Evolutionary conservation across 805 yeast species (phyloP).

Genomic region (Hanseniaspora jakobsenii): DNA sequence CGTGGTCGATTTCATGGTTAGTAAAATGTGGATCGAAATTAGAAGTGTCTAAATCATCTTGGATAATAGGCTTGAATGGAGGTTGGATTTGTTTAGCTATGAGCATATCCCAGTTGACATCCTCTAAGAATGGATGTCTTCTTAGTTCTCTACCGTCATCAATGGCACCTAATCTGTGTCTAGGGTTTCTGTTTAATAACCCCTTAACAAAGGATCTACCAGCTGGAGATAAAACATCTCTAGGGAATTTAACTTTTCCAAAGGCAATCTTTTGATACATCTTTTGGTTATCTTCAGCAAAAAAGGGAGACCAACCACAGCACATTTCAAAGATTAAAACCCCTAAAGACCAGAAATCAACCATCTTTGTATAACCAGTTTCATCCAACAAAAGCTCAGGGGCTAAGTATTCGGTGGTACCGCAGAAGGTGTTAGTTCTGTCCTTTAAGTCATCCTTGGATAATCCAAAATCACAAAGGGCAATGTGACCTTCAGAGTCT

Average conservation of each 20-base stretch:
- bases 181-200: conserved; percentile 85
- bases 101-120: conserved; percentile 79
- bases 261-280: conserved; percentile 98
- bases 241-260: conserved; percentile 94
- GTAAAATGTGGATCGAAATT: conserved; percentile 98
- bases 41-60: conserved; percentile 85
- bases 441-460: conserved; percentile 84
- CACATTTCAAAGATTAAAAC: conserved; percentile 97
- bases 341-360: conserved; percentile 96
- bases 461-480: conserved; percentile 92
- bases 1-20: conserved; percentile 25
- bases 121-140: conserved; percentile 84
- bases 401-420: conserved; percentile 95
- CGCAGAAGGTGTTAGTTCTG: conserved; percentile 94
- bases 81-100: conserved; percentile 79
- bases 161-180: conserved; percentile 81
- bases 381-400: conserved; percentile 94
- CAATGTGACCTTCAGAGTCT: conserved; percentile 96
- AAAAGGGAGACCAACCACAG: conserved; percentile 99
- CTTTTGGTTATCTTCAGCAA: conserved; percentile 94
- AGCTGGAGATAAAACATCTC: conserved; percentile 83
- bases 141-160: conserved; percentile 87
- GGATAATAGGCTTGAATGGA: conserved; percentile 88
- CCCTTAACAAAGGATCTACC: conserved; percentile 96
- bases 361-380: conserved; percentile 96